These are phyloP conservation scores for Emericellopsis terricola DNA, from an alignment of 495 filamentous ascomycete species.

Conservation along the genomic window DNA sequence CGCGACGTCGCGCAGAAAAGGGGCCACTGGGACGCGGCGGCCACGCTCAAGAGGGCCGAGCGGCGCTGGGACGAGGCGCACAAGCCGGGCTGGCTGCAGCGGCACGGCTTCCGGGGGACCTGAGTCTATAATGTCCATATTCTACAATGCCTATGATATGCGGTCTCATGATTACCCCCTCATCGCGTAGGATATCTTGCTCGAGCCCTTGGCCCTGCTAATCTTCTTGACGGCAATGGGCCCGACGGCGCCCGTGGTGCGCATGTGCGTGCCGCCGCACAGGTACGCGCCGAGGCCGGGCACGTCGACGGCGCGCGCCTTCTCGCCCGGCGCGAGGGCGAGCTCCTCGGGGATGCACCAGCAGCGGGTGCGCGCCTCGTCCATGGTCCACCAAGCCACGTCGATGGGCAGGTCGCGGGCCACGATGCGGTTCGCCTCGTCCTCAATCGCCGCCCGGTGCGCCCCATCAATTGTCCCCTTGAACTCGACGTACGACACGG, in stretches of 20 bases:
- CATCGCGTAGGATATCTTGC: conserved; percentile 22
- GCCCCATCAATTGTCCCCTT: conserved; percentile 38
- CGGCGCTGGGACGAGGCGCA: conserved; percentile 1
- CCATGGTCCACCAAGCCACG: conserved; percentile 41
- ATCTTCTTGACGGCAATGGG: conserved; percentile 41
- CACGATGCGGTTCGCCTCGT: conserved; percentile 30
- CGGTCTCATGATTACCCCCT: no score
- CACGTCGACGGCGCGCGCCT: conserved; percentile 32
- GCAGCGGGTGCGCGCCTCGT: conserved; percentile 24
- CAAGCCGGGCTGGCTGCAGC: background rate
- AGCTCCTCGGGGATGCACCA: conserved; percentile 23
- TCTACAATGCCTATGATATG: no score
- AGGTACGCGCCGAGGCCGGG: conserved; percentile 41
- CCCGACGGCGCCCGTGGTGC: conserved; percentile 30
- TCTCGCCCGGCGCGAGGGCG: conserved; percentile 24
- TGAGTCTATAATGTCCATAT: no score
- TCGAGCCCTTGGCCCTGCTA: conserved; percentile 34
- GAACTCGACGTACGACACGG: conserved; percentile 39
- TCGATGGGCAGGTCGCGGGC: conserved; percentile 30
- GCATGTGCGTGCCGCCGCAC: conserved; percentile 49
- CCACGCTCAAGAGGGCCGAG: conserved; percentile 1
- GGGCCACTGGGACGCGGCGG: conserved; percentile 2
- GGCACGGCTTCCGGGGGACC: background rate
- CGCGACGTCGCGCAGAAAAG: conserved; percentile 3
- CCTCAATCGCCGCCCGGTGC: conserved; percentile 38